Conservation (phyloP, 148 eudicot genomes). For the Cornus kousa region DNA sequence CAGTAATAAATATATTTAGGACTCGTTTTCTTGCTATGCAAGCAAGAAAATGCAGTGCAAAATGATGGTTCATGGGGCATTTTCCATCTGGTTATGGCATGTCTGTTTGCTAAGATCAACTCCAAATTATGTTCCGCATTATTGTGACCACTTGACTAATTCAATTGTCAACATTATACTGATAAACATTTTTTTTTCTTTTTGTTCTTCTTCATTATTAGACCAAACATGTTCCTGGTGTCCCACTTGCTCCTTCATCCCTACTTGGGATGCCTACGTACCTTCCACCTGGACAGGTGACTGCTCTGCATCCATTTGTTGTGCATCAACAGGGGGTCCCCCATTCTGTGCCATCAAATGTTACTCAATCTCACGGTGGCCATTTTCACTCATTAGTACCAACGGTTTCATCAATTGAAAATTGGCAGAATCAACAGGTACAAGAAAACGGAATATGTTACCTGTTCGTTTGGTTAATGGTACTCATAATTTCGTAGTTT, state of each 20-base stretch:
- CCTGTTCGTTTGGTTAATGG: not conserved
- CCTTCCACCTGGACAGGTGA: constrained; percentile 63
- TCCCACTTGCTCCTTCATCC: constrained; percentile 59
- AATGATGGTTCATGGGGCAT: no score
- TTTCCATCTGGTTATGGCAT: not conserved
- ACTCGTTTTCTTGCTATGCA: no score
- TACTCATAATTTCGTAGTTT: not conserved
- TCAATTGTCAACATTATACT: not conserved
- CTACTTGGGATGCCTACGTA: constrained; percentile 78
- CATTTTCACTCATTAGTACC: constrained; percentile 61
- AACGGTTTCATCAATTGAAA: constrained; percentile 46
- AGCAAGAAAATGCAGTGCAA: no score
- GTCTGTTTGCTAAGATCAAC: not conserved
- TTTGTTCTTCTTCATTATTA: constrained; percentile 16
- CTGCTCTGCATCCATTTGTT: constrained; percentile 77
- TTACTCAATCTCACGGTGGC: constrained; percentile 57
- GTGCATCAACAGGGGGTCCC: constrained; percentile 78
- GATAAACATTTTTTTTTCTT: not conserved
- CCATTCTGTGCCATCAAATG: constrained; percentile 60
- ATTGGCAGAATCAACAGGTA: constrained; percentile 86
- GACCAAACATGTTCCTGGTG: constrained; percentile 59
- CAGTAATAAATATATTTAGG: no score
- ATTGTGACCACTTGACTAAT: not conserved
- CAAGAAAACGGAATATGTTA: constrained; percentile 4
- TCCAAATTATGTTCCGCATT: not conserved